phyloP scores from a whole-genome alignment of 306 rosid genomes.

The Acacia crassicarpa region DNA sequence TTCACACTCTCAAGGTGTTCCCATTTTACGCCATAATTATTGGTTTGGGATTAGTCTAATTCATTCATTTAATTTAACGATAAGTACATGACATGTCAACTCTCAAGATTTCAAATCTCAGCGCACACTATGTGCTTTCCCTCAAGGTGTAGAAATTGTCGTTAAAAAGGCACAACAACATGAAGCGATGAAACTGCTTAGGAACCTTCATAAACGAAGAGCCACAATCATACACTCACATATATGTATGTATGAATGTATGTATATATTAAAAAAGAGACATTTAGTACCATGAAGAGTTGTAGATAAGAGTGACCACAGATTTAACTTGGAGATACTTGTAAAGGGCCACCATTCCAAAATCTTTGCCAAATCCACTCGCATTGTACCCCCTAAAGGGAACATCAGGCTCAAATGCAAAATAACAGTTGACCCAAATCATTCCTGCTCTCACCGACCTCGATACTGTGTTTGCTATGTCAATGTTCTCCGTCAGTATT shows the following conservation, averaged over 20 bases:
- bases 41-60: neutral
- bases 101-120: neutral
- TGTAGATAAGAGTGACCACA: slow-evolving; percentile 78
- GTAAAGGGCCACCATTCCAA: slow-evolving; percentile 57
- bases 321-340: slow-evolving; percentile 78
- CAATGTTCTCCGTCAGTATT: slow-evolving; percentile 64
- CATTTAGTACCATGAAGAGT: slow-evolving; percentile 82
- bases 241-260: no score
- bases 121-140: neutral
- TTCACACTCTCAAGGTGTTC: no score
- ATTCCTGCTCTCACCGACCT: slow-evolving; percentile 78
- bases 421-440: slow-evolving; percentile 86
- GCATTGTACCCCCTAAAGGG: slow-evolving; percentile 80
- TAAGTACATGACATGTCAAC: no score
- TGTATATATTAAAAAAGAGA: no score
- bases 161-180: neutral
- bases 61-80: neutral
- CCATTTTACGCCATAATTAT: neutral
- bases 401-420: slow-evolving; percentile 56
- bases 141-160: neutral
- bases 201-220: neutral
- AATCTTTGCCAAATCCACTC: slow-evolving; percentile 89
- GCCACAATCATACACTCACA: no score
- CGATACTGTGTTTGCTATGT: slow-evolving; percentile 78
- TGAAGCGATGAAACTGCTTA: neutral